phyloP scores from a whole-genome alignment of 164 flowering plant genomes.

The Euptelea pleiosperma region DNA sequence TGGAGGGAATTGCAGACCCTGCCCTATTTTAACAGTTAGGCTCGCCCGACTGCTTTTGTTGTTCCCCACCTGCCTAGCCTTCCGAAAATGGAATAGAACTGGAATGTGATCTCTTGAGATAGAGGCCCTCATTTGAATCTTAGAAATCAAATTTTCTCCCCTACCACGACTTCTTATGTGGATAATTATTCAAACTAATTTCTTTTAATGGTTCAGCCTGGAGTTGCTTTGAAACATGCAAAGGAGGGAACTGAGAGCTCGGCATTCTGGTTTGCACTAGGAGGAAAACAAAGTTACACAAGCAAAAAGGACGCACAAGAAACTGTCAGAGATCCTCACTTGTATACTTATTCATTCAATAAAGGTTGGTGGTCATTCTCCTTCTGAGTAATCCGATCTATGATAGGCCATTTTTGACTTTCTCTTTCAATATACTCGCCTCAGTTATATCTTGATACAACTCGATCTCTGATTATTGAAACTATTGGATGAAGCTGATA shows the following conservation, averaged over 20 bases:
- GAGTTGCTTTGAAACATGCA: slow-evolving; percentile 75
- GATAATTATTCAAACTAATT: background rate
- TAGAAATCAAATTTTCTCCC: background rate
- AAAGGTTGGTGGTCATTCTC: slow-evolving; percentile 51
- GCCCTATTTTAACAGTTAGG: too few species aligned
- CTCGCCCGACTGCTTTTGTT: too few species aligned
- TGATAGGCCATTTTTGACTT: background rate
- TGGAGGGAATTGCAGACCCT: too few species aligned
- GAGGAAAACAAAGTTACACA: slow-evolving; percentile 89
- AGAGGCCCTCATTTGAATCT: too few species aligned
- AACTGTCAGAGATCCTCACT: slow-evolving; percentile 80
- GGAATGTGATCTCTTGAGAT: too few species aligned
- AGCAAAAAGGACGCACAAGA: slow-evolving; percentile 67
- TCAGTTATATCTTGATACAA: background rate
- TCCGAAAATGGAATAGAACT: too few species aligned
- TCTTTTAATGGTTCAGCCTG: slow-evolving; percentile 60
- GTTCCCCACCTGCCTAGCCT: too few species aligned
- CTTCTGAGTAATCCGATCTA: background rate
- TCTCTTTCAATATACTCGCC: background rate
- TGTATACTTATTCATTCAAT: slow-evolving; percentile 67
- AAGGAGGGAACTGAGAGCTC: slow-evolving; percentile 99
- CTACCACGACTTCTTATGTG: background rate
- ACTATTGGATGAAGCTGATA: slow-evolving; percentile 15
- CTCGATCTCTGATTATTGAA: background rate
- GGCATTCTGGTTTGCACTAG: slow-evolving; percentile 91